Percentiles rank a stretch among this genome's conserved stretches.
These are phyloP conservation scores for Suillus discolor DNA, from an alignment of 768 basidiomycete genomes.

Conservation along the genomic window DNA sequence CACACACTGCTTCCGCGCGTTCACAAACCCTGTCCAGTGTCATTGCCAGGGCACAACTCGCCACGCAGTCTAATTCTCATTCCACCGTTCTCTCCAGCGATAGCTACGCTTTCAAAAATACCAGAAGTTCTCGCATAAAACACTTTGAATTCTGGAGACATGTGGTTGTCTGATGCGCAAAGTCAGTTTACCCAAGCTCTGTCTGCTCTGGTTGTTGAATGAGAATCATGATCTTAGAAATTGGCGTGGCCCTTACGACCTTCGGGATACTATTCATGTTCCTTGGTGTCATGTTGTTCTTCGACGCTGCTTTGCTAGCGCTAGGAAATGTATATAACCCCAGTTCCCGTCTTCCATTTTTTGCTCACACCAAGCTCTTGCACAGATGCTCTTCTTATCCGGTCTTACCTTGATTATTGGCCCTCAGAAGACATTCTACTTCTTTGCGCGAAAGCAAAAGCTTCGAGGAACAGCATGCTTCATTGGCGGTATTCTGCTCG, in stretches of 20 bases:
- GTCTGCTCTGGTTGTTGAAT: constrained; percentile 4
- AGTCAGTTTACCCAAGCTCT: constrained; percentile 28
- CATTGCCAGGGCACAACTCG: not conserved
- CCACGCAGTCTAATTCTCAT: not conserved
- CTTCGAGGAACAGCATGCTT: constrained; percentile 88
- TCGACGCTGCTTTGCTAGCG: constrained; percentile 93
- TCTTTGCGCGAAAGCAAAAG: constrained; percentile 96
- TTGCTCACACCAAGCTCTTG: not conserved
- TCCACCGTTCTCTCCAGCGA: not conserved
- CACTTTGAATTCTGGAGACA: constrained; percentile 19
- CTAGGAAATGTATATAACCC: constrained; percentile 85
- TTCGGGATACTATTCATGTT: constrained; percentile 97
- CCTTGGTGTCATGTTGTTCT: constrained; percentile 93
- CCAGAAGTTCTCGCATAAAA: not conserved
- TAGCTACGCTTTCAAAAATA: not conserved
- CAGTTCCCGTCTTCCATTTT: constrained; percentile 6
- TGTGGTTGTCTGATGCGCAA: constrained; percentile 61
- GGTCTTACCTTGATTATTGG: constrained; percentile 97
- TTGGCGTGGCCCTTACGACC: constrained; percentile 94
- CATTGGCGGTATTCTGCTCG: constrained; percentile 86
- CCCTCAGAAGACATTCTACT: constrained; percentile 95
- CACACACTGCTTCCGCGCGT: not conserved
- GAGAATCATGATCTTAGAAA: constrained; percentile 55
- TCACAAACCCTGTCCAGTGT: not conserved
- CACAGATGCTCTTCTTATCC: constrained; percentile 90